A percentile compares a stretch with the other conserved stretches of the same genome.
These are phyloP conservation scores for Bathelium albidoporum DNA, from an alignment of 495 filamentous ascomycete genomes.

Conservation along the genomic window DNA sequence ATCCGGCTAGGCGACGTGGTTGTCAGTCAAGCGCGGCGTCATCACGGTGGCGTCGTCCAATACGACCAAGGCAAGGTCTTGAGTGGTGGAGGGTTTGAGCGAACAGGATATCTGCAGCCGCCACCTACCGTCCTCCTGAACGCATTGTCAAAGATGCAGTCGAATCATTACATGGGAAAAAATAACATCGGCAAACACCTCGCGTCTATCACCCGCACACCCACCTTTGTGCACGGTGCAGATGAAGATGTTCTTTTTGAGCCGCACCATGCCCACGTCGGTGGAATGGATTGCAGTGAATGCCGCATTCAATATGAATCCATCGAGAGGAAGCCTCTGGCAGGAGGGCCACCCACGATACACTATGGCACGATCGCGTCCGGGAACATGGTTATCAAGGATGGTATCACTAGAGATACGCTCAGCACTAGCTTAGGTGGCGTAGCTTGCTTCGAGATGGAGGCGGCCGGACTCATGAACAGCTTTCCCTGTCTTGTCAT, in stretches of 20 bases:
- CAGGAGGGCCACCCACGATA: constrained; percentile 10
- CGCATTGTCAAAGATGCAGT: constrained; percentile 3
- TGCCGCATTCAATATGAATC: constrained; percentile 3
- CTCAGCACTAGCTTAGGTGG: not conserved
- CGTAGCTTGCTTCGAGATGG: constrained; percentile 24
- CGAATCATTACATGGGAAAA: not conserved
- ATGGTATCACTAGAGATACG: constrained; percentile 16
- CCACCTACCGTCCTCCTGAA: constrained; percentile 7
- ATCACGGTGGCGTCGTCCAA: constrained; percentile 12
- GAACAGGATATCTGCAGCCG: constrained; percentile 2
- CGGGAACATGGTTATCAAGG: constrained; percentile 27
- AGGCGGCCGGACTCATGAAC: constrained; percentile 22
- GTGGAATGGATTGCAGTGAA: not conserved
- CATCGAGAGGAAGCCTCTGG: not conserved
- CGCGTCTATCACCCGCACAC: not conserved
- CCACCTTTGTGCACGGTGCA: not conserved
- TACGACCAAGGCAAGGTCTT: constrained; percentile 13
- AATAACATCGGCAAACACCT: not conserved
- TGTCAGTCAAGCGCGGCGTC: constrained; percentile 4
- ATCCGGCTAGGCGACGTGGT: constrained; percentile 6
- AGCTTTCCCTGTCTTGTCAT: constrained; percentile 18
- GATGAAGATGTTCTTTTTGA: constrained; percentile 3
- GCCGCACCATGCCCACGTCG: constrained; percentile 4
- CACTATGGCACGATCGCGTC: constrained; percentile 35
- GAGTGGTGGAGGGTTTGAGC: constrained; percentile 1